Base-by-base conservation (phyloP, 1,284 basidiomycete genomes). In the Moesziomyces antarcticus region DNA sequence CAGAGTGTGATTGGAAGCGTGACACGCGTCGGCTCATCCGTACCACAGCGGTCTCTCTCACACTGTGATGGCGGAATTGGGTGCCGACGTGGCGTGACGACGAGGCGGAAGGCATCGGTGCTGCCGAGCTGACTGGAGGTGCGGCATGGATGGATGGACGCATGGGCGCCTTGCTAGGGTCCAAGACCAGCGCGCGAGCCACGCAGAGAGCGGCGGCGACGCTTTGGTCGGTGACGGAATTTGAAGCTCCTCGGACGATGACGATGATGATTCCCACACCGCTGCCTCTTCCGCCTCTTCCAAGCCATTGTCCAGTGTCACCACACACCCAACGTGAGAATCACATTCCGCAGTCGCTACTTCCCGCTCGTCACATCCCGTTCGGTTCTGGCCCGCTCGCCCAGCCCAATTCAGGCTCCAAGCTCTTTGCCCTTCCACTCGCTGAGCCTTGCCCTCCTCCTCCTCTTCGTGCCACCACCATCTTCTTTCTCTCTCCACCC, bases 401-500 rank as follows among this genome's bases (percentile, higher is more conserved):
- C 30, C 9, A n/a, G 30, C 30, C 2, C 30, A 13, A 1, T 0
- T 33, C 30, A 33, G 1, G 30, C 13, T 4, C 2, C 30, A 33
- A 33, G 30, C 30, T 33, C 30, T 13, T 33, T 33, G 30, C 30
- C 5, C 1, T 13, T 33, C 30, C 30, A 33, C 10, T 13, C n/a
- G 13, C 13, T 33, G 30, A 33, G 10, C 10, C 30, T 13, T 7
- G 10, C 11, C 30, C 10, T 10, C 30, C 2, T 10, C 30, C 2
- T 33, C 30, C 30, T 33, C 4, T 40, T 16, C 18, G 14, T 18
- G 6, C 37, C 37, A 18, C 57, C 56, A 66, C 40, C 57, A 47
- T 33, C 25, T 5, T 21, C 21, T 3, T 40, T 14, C 30, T 37
- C 30, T 37, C 20, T 18, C 52, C 20, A 24, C 41, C n/a, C 6